Percentiles rank a stretch among this genome's conserved stretches.
Evolutionary conservation across 257 asterid species (phyloP).

Genomic region (Vinca minor): DNA sequence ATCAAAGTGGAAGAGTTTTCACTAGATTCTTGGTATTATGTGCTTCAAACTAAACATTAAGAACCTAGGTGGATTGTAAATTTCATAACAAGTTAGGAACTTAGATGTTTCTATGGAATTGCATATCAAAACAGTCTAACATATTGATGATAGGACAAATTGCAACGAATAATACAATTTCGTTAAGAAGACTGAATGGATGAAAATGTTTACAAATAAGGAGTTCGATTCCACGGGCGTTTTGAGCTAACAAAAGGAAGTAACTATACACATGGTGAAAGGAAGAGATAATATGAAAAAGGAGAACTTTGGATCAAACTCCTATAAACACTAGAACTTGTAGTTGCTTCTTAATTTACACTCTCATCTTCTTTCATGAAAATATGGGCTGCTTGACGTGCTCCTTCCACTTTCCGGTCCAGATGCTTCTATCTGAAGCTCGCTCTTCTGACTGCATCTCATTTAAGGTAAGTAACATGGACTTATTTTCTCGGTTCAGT

Average conservation of each 20-base stretch:
- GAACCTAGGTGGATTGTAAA: neutral
- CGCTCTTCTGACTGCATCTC: neutral
- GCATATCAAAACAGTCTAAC: neutral
- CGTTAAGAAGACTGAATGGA: neutral
- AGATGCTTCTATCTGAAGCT: neutral
- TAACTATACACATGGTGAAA: neutral
- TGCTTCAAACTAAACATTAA: neutral
- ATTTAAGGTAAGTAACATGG: neutral
- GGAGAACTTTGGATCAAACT: neutral
- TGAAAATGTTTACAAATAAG: neutral
- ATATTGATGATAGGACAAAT: neutral
- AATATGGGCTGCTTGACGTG: neutral
- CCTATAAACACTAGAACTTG: neutral
- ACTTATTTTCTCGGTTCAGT: no score
- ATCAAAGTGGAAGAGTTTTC: neutral
- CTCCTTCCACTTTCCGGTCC: neutral
- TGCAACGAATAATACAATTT: neutral
- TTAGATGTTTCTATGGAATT: neutral
- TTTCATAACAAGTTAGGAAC: neutral
- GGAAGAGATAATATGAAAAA: neutral
- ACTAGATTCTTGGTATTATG: neutral
- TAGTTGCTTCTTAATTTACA: neutral
- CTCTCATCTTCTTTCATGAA: neutral
- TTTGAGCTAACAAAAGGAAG: neutral
- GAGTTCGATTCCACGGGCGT: neutral